phyloP scores from a whole-genome alignment of 371 early-diverging fungal genomes.

The Syncephalastrum sp. region DNA sequence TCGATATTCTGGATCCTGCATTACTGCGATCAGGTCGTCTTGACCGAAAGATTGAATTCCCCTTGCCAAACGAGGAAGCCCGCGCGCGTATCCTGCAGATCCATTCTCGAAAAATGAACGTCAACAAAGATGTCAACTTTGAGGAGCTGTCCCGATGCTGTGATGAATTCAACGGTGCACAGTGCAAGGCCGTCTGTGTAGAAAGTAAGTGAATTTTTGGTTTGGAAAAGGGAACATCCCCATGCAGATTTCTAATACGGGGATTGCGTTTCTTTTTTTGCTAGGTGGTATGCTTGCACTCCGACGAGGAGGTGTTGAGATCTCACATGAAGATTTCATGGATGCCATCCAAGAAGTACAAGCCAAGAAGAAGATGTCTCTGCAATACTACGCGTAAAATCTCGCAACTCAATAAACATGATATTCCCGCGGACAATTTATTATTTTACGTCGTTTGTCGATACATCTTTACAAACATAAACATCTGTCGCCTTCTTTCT shows the following conservation, averaged over 20 bases:
- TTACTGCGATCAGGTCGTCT: conserved; percentile 98
- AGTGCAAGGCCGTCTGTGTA: conserved; percentile 99
- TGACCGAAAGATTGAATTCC: conserved; percentile 99
- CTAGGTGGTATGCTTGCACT: conserved; percentile 96
- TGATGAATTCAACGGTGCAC: conserved; percentile 99
- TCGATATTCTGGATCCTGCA: conserved; percentile 99
- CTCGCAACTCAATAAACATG: too few species aligned
- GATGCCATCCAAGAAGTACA: conserved; percentile 99
- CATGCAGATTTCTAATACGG: not conserved
- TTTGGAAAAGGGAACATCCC: not conserved
- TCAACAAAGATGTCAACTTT: conserved; percentile 96
- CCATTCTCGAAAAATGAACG: conserved; percentile 99
- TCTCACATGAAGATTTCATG: conserved; percentile 99
- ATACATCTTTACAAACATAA: too few species aligned
- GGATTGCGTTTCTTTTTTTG: not conserved
- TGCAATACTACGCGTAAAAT: conserved; percentile 90
- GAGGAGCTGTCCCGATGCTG: conserved; percentile 98
- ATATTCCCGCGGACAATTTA: too few species aligned
- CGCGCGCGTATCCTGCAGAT: conserved; percentile 99
- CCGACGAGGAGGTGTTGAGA: conserved; percentile 85
- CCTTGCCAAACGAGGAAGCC: conserved; percentile 98
- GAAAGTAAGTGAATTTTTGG: conserved; percentile 28
- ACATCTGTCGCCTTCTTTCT: too few species aligned
- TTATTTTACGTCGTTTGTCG: too few species aligned
- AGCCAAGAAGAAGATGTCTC: conserved; percentile 99